These are phyloP conservation scores for Microbotryum silenes-acaulis DNA, from an alignment of 1,284 basidiomycete genomes.

Conservation along the genomic window DNA sequence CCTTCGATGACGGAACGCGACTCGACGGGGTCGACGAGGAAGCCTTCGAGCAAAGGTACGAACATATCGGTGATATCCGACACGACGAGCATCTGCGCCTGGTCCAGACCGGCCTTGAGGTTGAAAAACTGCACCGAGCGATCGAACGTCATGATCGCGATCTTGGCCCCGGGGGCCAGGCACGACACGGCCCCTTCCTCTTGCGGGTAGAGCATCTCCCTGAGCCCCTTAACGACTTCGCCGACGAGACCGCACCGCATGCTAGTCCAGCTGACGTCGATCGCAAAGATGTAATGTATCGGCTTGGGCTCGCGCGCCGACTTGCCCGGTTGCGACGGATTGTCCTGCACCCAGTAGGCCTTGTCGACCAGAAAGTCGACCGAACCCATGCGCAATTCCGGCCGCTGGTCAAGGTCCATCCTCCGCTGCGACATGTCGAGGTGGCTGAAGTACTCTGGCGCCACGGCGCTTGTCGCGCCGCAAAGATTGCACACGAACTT, in stretches of 20 bases:
- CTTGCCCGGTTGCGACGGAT: conserved; percentile 24
- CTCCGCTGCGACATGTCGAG: conserved; percentile 72
- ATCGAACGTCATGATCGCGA: conserved; percentile 85
- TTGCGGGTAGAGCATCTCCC: conserved; percentile 55
- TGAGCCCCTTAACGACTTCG: conserved; percentile 60
- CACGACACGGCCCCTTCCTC: conserved; percentile 33
- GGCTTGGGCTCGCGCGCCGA: conserved; percentile 54
- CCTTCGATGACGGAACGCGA: conserved; percentile 43
- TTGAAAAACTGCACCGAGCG: conserved; percentile 80
- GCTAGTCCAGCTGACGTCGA: conserved; percentile 75
- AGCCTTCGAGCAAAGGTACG: conserved; percentile 61
- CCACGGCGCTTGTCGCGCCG: conserved; percentile 66
- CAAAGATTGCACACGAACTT: conserved; percentile 94
- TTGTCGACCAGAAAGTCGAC: conserved; percentile 81
- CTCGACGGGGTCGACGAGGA: conserved; percentile 70
- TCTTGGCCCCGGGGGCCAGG: conserved; percentile 42
- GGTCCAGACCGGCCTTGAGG: conserved; percentile 57
- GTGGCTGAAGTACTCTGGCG: conserved; percentile 75
- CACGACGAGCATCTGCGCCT: conserved; percentile 72
- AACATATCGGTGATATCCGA: conserved; percentile 87
- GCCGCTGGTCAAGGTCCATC: conserved; percentile 71
- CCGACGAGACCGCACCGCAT: conserved; percentile 66
- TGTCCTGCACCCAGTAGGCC: conserved; percentile 78
- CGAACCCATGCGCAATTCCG: conserved; percentile 83
- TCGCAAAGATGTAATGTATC: conserved; percentile 73